Conservation (phyloP, 2,329 filamentous ascomycete species). For the Xenosphaeropsis pyriputrescens region DNA sequence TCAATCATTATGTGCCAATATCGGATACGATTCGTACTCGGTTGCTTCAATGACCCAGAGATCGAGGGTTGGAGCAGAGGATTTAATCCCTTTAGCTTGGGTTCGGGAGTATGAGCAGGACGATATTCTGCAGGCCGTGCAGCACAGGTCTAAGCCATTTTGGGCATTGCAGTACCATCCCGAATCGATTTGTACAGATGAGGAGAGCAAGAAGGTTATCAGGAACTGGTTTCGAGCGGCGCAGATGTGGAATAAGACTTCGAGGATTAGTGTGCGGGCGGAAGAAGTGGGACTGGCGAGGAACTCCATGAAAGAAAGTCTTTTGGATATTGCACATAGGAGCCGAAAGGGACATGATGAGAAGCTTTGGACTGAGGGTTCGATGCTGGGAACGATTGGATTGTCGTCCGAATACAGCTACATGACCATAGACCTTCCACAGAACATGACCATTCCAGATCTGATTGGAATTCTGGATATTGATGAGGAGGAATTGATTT, state of each 20-base stretch:
- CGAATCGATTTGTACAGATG: constrained; percentile 53
- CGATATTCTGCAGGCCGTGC: constrained; percentile 43
- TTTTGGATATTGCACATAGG: background rate
- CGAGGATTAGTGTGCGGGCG: constrained; percentile 2
- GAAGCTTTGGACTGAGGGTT: constrained; percentile 1
- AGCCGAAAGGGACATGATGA: constrained; percentile 1
- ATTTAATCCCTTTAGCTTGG: constrained; percentile 19
- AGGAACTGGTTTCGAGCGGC: constrained; percentile 46
- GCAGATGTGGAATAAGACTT: constrained; percentile 25
- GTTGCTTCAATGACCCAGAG: constrained; percentile 10
- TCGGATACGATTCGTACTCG: constrained; percentile 14
- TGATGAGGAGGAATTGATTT: constrained; percentile 27
- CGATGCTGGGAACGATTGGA: background rate
- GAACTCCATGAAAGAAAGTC: constrained; percentile 4
- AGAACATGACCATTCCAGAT: constrained; percentile 32
- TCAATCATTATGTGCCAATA: constrained; percentile 23
- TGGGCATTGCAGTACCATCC: constrained; percentile 61
- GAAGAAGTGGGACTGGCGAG: constrained; percentile 6
- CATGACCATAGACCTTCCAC: constrained; percentile 26
- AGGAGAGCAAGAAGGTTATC: constrained; percentile 35
- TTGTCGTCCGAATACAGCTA: constrained; percentile 22
- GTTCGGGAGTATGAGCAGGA: constrained; percentile 15
- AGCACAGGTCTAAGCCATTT: constrained; percentile 43
- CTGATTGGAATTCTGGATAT: constrained; percentile 30
- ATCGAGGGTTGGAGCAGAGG: constrained; percentile 4